A percentile compares a stretch with the other conserved stretches of the same genome.
Evolutionary conservation across 2,329 filamentous ascomycete genomes (phyloP).

Genomic region (Colletotrichum ledebouriae): DNA sequence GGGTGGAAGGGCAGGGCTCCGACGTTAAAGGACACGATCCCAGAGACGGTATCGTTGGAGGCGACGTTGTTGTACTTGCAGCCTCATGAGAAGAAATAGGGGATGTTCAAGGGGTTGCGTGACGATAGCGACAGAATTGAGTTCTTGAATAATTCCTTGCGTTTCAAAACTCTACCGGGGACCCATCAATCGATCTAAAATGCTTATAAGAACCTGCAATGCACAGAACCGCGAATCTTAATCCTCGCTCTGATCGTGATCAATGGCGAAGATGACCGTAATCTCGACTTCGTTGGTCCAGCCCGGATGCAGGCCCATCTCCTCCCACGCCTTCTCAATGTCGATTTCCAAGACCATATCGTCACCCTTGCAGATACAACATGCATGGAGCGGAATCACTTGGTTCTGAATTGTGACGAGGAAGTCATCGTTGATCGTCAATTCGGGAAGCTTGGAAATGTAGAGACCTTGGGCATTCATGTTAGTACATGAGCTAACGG

Average conservation of each 20-base stretch:
- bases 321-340: slow-evolving; percentile 80
- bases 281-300: slow-evolving; percentile 87
- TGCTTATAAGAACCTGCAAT: too few relatives aligned
- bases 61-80: slow-evolving; percentile 54
- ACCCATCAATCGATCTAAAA: too few relatives aligned
- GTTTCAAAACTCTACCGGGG: too few relatives aligned
- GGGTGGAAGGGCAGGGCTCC: slow-evolving; percentile 58
- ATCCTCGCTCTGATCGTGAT: slow-evolving; percentile 42
- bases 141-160: neutral
- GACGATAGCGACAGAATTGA: neutral
- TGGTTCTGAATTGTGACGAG: slow-evolving; percentile 81
- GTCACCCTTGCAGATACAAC: slow-evolving; percentile 63
- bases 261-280: slow-evolving; percentile 68
- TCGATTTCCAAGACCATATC: slow-evolving; percentile 81
- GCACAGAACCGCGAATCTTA: neutral
- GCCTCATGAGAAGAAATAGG: slow-evolving; percentile 47
- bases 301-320: slow-evolving; percentile 75
- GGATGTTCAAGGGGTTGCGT: neutral
- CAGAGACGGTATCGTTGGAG: slow-evolving; percentile 54
- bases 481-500: neutral
- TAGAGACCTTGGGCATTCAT: slow-evolving; percentile 73
- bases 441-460: slow-evolving; percentile 75
- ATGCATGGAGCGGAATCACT: slow-evolving; percentile 74
- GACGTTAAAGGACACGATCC: slow-evolving; percentile 56
- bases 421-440: slow-evolving; percentile 74